Conservation (phyloP, 768 basidiomycete species). For the Termitomyces titanicus region DNA sequence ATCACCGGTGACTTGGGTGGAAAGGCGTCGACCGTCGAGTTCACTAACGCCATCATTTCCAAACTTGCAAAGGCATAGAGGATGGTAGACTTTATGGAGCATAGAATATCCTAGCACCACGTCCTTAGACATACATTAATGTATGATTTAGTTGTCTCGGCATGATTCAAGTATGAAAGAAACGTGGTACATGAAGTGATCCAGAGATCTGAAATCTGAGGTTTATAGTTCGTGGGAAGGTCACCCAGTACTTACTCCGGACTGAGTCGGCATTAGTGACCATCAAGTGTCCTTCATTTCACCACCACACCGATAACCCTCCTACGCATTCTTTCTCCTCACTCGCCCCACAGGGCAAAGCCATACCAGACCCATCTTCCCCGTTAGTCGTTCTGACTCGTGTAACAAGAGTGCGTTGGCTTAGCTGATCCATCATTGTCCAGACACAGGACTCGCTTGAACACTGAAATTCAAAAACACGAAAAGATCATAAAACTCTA, state of each 20-base stretch:
- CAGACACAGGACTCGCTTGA: conserved; percentile 28
- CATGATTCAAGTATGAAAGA: conserved; percentile 7
- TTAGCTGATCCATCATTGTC: conserved; percentile 10
- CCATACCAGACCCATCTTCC: conserved; percentile 23
- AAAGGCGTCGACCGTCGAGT: conserved; percentile 84
- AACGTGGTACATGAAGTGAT: not conserved
- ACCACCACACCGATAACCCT: conserved; percentile 40
- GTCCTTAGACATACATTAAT: conserved; percentile 2
- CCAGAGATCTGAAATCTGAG: not conserved
- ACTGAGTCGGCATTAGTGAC: conserved; percentile 23
- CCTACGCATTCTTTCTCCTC: conserved; percentile 56
- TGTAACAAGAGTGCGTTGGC: conserved; percentile 1
- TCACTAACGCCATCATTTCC: conserved; percentile 81
- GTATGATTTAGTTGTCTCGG: conserved; percentile 1
- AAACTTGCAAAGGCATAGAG: conserved; percentile 44
- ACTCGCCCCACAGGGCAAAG: conserved; percentile 93
- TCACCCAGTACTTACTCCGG: conserved; percentile 22
- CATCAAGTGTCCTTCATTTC: conserved; percentile 49
- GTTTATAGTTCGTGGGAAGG: conserved; percentile 34
- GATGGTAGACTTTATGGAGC: not conserved
- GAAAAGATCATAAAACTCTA: conserved; percentile 48
- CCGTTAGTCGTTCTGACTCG: conserved; percentile 6
- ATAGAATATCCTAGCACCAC: conserved; percentile 11
- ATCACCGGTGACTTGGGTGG: conserved; percentile 98
- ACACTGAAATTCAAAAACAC: conserved; percentile 30